Percentiles rank a stretch among this genome's conserved stretches.
phyloP scores from a whole-genome alignment of 108 stramenopile species.

The Pseudonitzschia multistriata region DNA sequence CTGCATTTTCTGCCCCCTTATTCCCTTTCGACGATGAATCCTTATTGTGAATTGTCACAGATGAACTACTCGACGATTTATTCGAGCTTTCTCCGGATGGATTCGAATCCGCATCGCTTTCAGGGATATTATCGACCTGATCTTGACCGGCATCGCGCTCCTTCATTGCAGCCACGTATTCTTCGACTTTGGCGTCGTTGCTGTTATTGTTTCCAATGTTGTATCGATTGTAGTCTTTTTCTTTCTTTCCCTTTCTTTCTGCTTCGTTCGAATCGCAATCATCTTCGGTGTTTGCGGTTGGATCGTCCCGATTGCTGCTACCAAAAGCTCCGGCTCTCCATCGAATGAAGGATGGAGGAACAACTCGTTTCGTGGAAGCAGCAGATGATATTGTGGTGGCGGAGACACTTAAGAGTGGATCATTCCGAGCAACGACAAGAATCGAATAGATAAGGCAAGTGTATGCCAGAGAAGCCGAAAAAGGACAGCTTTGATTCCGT shows the following conservation, averaged over 20 bases:
- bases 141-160: constrained; percentile 25
- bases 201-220: neutral
- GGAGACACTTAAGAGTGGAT: neutral
- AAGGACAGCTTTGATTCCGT: neutral
- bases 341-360: neutral
- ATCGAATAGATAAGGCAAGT: neutral
- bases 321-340: constrained; percentile 12
- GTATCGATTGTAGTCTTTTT: neutral
- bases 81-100: neutral
- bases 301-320: neutral
- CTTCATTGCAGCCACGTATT: constrained; percentile 38
- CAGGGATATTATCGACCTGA: neutral
- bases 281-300: neutral
- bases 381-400: neutral
- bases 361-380: neutral
- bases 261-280: constrained; percentile 1
- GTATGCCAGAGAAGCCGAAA: neutral
- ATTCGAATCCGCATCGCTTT: neutral
- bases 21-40: neutral
- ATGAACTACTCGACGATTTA: neutral
- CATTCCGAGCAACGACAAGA: neutral
- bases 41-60: neutral
- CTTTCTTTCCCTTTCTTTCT: neutral
- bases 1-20: neutral
- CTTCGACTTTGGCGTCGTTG: constrained; percentile 26